A percentile compares a stretch with the other conserved stretches of the same genome.
phyloP scores from a whole-genome alignment of 2,329 filamentous ascomycete species.

The Rutstroemia sp. region DNA sequence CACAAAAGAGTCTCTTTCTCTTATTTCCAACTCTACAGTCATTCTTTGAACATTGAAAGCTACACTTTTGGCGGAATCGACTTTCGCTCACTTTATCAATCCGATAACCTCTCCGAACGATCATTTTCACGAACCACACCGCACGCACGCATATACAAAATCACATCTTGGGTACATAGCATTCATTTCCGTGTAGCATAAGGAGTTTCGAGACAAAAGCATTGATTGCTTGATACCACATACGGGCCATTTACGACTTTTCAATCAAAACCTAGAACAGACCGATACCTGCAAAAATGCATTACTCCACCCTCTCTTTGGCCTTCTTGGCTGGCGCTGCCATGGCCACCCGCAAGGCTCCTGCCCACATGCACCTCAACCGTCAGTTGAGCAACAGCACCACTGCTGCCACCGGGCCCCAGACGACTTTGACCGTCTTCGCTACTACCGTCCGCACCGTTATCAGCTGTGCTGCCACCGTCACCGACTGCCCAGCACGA shows the following conservation, averaged over 20 bases:
- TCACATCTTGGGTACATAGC: slow-evolving; percentile 3
- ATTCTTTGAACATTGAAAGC: slow-evolving; percentile 25
- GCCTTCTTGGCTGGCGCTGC: slow-evolving; percentile 30
- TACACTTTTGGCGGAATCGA: slow-evolving; percentile 27
- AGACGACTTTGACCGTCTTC: slow-evolving; percentile 35
- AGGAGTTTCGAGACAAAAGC: slow-evolving; percentile 10
- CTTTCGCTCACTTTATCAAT: slow-evolving; percentile 25
- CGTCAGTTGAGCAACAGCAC: slow-evolving; percentile 19
- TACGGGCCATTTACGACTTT: slow-evolving; percentile 4
- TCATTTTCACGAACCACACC: not conserved
- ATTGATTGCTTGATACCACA: slow-evolving; percentile 23
- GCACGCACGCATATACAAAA: not conserved
- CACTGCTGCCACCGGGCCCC: slow-evolving; percentile 4
- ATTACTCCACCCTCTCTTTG: slow-evolving; percentile 24
- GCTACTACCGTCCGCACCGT: slow-evolving; percentile 32
- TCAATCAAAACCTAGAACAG: not conserved
- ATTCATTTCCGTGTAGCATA: not conserved
- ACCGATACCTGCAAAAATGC: slow-evolving; percentile 22
- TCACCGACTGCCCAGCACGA: slow-evolving; percentile 34
- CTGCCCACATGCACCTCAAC: slow-evolving; percentile 25
- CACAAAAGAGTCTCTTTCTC: slow-evolving; percentile 15
- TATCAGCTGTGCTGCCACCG: slow-evolving; percentile 33
- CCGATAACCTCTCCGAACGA: not conserved
- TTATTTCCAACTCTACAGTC: slow-evolving; percentile 26
- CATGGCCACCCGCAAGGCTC: slow-evolving; percentile 19